Evolutionary conservation across 148 eudicot genomes (phyloP).

Genomic region (Rhododendron griersonianum): DNA sequence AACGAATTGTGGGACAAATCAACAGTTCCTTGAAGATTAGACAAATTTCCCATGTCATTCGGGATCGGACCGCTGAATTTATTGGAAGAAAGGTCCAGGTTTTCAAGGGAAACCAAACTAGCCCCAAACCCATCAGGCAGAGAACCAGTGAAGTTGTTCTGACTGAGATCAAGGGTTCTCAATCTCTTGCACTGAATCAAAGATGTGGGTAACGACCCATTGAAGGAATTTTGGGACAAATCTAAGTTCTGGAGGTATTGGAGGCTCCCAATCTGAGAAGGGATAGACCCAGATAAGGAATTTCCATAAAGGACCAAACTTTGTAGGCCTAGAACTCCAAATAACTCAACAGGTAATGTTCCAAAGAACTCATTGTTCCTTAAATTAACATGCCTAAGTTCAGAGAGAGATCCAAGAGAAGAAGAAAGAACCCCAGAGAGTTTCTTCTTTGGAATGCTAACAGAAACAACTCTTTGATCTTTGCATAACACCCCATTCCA

Average conservation of each 20-base stretch:
- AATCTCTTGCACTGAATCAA: slow-evolving; percentile 68
- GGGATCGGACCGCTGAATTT: slow-evolving; percentile 63
- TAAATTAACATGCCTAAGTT: slow-evolving; percentile 79
- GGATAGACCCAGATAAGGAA: slow-evolving; percentile 69
- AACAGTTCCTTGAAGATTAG: slow-evolving; percentile 81
- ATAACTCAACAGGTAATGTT: slow-evolving; percentile 53
- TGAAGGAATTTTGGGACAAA: slow-evolving; percentile 71
- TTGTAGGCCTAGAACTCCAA: slow-evolving; percentile 68
- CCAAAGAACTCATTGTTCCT: slow-evolving; percentile 72
- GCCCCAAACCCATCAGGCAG: slow-evolving; percentile 74
- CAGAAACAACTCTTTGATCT: slow-evolving; percentile 64
- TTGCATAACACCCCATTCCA: slow-evolving; percentile 98
- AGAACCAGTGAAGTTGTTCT: slow-evolving; percentile 64
- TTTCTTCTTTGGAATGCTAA: slow-evolving; percentile 81
- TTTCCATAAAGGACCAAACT: slow-evolving; percentile 85
- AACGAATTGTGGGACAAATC: slow-evolving; percentile 87
- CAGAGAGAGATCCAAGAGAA: slow-evolving; percentile 56
- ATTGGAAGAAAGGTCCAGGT: slow-evolving; percentile 69
- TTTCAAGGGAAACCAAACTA: slow-evolving; percentile 55
- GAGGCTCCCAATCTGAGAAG: slow-evolving; percentile 68
- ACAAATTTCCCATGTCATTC: slow-evolving; percentile 74
- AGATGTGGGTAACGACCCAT: slow-evolving; percentile 72
- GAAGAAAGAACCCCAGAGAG: slow-evolving; percentile 60
- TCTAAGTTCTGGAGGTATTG: slow-evolving; percentile 62
- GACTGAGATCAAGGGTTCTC: slow-evolving; percentile 56